phyloP scores from a whole-genome alignment of 495 filamentous ascomycete species.

The Neurospora sp. region DNA sequence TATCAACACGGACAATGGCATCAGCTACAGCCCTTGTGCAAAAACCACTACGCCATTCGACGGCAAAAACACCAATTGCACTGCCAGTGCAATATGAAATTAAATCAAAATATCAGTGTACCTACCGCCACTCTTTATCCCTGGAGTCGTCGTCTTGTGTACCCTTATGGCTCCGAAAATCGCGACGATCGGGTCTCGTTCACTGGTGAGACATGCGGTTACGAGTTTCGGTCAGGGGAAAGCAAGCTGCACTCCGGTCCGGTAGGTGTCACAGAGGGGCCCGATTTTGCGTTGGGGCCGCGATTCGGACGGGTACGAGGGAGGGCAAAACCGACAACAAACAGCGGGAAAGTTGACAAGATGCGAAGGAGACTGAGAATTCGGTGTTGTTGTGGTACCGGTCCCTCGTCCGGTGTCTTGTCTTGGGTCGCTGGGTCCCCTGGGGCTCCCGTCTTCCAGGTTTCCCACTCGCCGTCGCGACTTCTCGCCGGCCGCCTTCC shows the following conservation, averaged over 20 bases:
- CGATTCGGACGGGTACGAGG: background rate
- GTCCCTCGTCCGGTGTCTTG: background rate
- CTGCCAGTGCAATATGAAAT: background rate
- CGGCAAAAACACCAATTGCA: background rate
- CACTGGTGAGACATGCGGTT: conserved; percentile 4
- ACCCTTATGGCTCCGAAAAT: conserved; percentile 3
- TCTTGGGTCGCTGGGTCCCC: background rate
- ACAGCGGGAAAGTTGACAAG: background rate
- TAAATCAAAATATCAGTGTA: background rate
- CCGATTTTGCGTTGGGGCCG: background rate
- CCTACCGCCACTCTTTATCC: background rate
- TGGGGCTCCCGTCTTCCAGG: background rate
- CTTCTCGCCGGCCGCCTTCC: conserved; percentile 8
- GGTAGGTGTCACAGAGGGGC: background rate
- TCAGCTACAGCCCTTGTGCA: background rate
- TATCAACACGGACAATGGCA: background rate
- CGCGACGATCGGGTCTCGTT: background rate
- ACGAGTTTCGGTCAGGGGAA: background rate
- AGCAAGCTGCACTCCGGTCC: background rate
- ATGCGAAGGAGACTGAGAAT: background rate
- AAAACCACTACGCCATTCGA: background rate
- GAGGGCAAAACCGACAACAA: background rate
- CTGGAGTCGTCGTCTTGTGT: background rate
- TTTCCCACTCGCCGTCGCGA: background rate
- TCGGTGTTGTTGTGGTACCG: background rate